Evolutionary conservation across 495 filamentous ascomycete genomes (phyloP), one percentile per base, ranked within the genome.

Genomic region (Aspergillus olivimuriae): DNA sequence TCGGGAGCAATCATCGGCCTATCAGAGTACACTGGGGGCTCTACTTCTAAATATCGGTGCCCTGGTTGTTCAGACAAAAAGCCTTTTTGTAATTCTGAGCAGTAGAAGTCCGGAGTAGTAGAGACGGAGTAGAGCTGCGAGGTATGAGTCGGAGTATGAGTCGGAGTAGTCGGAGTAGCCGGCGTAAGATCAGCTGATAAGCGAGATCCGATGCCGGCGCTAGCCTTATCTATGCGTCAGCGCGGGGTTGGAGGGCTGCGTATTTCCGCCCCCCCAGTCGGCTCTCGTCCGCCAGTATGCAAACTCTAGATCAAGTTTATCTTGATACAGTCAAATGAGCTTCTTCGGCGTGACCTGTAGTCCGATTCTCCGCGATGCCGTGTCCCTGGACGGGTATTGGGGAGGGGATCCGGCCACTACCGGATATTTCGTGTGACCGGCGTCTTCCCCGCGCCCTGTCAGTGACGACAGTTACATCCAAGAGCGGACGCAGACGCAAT

Each of bases 141-240:
- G n/a, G n/a, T n/a, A n/a, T n/a, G n/a, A n/a, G n/a, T n/a, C n/a
- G n/a, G n/a, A n/a, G n/a, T n/a, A n/a, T 34, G 31, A 34, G 31
- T 34, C 17, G 30, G 30, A 8, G 6, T n/a, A 12, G 19, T 14
- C 9, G 10, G 32, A 12, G 24, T 19, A 17, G 30, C 22, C 18
- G 15, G 15, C n/a, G 22, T 42, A 32, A 42, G 14, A 36, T 37
- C 18, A 34, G 44, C 47, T 46, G 45, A 39, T 9, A 37, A 28
- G 24, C 24, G 24, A 28, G 24, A 11, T 46, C 64, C 64, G 64
- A 65, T 65, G 58, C 62, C 64, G 62, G 64, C 55, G 48, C 46
- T 65, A 68, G 55, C 64, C 64, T 68, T 63, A 64, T 65, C 64
- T 65, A 65, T 41, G 58, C 62, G n/a, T n/a, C n/a, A n/a, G 64